A percentile compares a stretch with the other conserved stretches of the same genome.
Evolutionary conservation across 2,329 filamentous ascomycete species (phyloP).

Genomic region (Orbilia javanica): DNA sequence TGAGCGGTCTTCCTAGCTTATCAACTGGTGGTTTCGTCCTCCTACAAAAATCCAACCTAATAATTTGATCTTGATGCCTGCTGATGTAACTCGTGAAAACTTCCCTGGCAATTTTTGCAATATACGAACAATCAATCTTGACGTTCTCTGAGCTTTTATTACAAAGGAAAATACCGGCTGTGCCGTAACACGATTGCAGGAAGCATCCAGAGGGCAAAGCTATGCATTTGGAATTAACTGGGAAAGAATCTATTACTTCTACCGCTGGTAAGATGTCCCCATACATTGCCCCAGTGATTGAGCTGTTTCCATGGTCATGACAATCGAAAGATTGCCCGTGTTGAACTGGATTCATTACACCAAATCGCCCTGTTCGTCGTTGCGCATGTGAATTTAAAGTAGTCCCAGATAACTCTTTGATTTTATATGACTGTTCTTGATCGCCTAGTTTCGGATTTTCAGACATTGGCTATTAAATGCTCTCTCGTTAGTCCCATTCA

Average conservation of each 20-base stretch:
- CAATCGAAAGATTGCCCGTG: conserved; percentile 48
- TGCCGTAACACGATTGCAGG: conserved; percentile 36
- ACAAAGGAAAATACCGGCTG: conserved; percentile 40
- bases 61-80: conserved; percentile 36
- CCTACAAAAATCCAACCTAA: conserved; percentile 32
- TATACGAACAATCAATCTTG: conserved; percentile 27
- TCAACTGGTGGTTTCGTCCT: neutral
- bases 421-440: neutral
- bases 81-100: conserved; percentile 38
- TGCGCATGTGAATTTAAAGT: neutral
- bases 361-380: conserved; percentile 23
- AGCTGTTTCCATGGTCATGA: conserved; percentile 36
- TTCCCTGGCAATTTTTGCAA: conserved; percentile 35
- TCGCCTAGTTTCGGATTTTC: neutral
- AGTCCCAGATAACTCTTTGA: neutral
- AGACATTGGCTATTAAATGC: neutral
- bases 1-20: neutral
- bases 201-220: conserved; percentile 37
- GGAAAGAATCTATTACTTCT: conserved; percentile 31
- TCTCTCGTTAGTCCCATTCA: neutral
- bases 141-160: conserved; percentile 22
- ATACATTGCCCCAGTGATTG: conserved; percentile 16
- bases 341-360: conserved; percentile 33
- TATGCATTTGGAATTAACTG: conserved; percentile 11
- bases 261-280: conserved; percentile 31